Evolutionary conservation across 768 basidiomycete species (phyloP).

Genomic region (Leccinum longicurvipes): DNA sequence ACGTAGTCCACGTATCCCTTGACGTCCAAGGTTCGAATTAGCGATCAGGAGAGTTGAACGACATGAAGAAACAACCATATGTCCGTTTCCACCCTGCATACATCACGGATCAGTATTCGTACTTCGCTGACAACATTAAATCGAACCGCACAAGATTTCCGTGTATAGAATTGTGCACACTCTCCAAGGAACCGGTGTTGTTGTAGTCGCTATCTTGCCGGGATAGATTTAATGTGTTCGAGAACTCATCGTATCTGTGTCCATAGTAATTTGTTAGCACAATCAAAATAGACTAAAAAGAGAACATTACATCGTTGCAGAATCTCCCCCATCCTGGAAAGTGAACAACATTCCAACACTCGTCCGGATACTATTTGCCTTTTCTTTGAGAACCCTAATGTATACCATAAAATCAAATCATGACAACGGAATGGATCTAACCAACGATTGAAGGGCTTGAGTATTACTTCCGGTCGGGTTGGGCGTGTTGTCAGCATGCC

Average conservation of each 20-base stretch:
- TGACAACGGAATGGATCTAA: background rate
- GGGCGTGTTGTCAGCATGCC: conserved; percentile 14
- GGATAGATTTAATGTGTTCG: conserved; percentile 24
- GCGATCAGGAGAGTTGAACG: background rate
- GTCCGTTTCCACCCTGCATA: conserved; percentile 24
- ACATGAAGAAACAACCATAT: conserved; percentile 21
- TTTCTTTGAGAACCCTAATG: conserved; percentile 16
- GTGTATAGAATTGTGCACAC: conserved; percentile 20
- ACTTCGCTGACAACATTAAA: background rate
- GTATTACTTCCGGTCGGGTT: conserved; percentile 11
- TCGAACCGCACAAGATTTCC: conserved; percentile 12
- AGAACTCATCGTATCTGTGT: conserved; percentile 29
- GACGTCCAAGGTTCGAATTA: background rate
- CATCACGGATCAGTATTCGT: background rate
- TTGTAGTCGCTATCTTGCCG: conserved; percentile 7
- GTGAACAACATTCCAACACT: conserved; percentile 20
- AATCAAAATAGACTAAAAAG: background rate
- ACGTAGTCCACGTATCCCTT: conserved; percentile 24
- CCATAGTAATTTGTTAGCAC: background rate
- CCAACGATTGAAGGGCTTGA: conserved; percentile 14
- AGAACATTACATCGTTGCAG: conserved; percentile 10
- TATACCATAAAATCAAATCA: background rate
- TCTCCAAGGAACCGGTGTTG: conserved; percentile 20
- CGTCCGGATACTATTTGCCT: conserved; percentile 10
- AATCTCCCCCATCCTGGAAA: conserved; percentile 13